Evolutionary conservation across 176 grass and related monocot species (phyloP), one percentile per base, ranked within the genome.

Genomic region (Rhynchospora pubera): DNA sequence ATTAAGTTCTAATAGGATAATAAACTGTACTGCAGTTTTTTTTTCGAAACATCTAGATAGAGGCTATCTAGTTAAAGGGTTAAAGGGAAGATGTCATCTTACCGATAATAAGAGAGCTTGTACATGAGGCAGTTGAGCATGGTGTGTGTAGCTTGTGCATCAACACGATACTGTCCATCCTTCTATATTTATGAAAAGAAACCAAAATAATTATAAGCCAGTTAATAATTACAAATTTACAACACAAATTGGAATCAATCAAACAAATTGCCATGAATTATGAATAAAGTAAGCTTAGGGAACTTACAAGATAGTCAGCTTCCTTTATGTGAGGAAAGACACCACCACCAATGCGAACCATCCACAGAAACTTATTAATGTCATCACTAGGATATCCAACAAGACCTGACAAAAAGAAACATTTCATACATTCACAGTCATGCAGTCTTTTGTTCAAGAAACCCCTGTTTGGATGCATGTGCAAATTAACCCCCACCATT

Each of bases 121-220:
- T 99, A 99, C 97, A 99, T 99, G 65, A 99, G 97, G 78, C 89
- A 99, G 87, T 99, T 99, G 50, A 99, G 85, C 97, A 99, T 99
- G 65, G 97, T 99, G 79, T 87, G 89, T 16, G 97, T 99, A 32
- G 93, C 97, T 13, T 99, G 91, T 84, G 93, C 91, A 90, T 99
- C 97, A 22, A 99, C 92, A 21, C 97, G 93, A 57, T 99, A 99
- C 2, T 99, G 84, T n/a, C 97, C 97, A 86, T 99, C 97, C 88
- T 93, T 93, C 97, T 99, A 69, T 61, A 57, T 86, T 83, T 19
- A 72, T 46, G 69, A 85, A 78, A 7, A 62, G 68, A 83, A 79
- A 13, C 83, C 34, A 43, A 66, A 21, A 82, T 24, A 85, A 83
- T 44, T 73, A 79, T 86, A 71, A 9, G 86, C 19, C 7, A 4